Base-by-base conservation (phyloP, 352 stramenopile genomes). In the Phytophthora syringae region DNA sequence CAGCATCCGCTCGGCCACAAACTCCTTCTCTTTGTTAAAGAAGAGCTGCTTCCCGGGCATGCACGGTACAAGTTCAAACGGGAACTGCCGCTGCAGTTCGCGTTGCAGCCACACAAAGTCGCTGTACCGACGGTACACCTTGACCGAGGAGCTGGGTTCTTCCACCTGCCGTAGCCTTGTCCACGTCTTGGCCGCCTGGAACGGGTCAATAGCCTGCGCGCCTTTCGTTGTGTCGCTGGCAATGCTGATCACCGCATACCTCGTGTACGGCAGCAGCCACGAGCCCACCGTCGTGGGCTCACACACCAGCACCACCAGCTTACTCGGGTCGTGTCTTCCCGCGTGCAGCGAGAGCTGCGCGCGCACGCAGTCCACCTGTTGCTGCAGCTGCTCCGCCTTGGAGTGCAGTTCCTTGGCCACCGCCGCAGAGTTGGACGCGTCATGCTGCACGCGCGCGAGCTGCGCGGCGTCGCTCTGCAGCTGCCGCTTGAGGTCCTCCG, bases 31-130 rank as follows among this genome's bases (percentile, higher is more conserved):
- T 39, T 91, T 91, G 74, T 93, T 93, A 60, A 93, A 88, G 28
- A 93, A 90, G 15, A 93, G 45, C 36, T 93, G 84, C 48, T 95
- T 95, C 6, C 73, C 84, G 0, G 86, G 86, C 18, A 95, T 71
- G 16, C 75, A 88, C 20, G 86, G 86, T 12, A 95, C 83, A 28
- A 95, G 67, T 22, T 91, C 77, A 47, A 88, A 90, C 18, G 86
- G 86, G 42, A 89, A 93, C n/a, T 81, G 67, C 39, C 76, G 78
- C 39, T 79, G 70, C 11, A 95, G 58, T 51, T 90, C 80, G 15
- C 76, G 69, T 54, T 93, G 83, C 34, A 95, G 74, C 86, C 86
- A 95, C 48, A 93, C 72, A 79, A 95, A 95, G 67, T 95, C 86
- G 55, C 84, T 93, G 76, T 93, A 95, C 5, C 86, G 84, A 18